Base-by-base conservation (phyloP, 306 rosid genomes). In the Rosa lucieae region DNA sequence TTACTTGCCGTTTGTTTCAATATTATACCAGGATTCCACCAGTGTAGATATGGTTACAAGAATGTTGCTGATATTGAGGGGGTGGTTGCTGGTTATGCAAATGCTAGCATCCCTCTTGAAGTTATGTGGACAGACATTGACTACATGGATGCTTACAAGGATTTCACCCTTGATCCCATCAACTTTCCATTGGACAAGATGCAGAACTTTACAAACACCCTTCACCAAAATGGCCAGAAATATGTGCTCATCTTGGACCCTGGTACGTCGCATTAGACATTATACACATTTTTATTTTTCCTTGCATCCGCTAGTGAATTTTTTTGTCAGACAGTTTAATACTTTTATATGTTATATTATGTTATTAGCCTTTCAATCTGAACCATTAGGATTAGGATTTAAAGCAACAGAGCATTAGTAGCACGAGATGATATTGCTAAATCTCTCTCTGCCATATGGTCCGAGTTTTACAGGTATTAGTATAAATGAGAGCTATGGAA, bases 91-190 rank as follows among this genome's bases (percentile, higher is more conserved):
- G 89, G 89, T 77, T 92, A 94, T 77, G 84, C 93, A 68, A 89
- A 90, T 82, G 89, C 93, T 14, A 14, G 29, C 1, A 92, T 94
- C 80, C 98, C 97, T 70, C 97, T 94, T 10, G 98, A 94, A 90
- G 97, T 89, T 47, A 88, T 90, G 84, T 94, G 98, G 97, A 92
- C 98, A 13, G 97, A 94, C 78, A 92, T 94, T 81, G 97, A 94
- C 84, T 92, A 92, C 88, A 94, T 92, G 98, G 97, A 92, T 84
- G 93, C 80, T 26, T 88, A 71, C 72, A 94, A 94, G 87, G 95
- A 90, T 80, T 94, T 94, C 78, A 92, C 97, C 46, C 86, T 94
- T 72, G 97, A 94, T 80, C 98, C 95, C 55, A 73, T 92, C 69
- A 91, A 94, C 88, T 94, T 89, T 79, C 97, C 98, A 0, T 44